These are phyloP conservation scores for Arachis hypogaea DNA, from an alignment of 306 rosid genomes.

Conservation along the genomic window DNA sequence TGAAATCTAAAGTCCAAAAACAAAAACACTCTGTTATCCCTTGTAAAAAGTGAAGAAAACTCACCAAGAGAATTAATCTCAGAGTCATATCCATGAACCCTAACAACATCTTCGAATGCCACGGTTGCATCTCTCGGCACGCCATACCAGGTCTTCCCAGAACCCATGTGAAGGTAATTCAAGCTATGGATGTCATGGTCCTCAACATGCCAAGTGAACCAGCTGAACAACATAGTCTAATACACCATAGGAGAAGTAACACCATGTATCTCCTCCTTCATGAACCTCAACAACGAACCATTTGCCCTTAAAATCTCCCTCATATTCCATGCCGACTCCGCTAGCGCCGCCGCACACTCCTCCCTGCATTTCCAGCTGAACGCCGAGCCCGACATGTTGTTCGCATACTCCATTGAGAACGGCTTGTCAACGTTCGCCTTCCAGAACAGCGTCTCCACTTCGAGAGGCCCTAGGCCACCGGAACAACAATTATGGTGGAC, in stretches of 20 bases:
- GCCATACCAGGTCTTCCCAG: slow-evolving; percentile 97
- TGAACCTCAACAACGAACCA: slow-evolving; percentile 88
- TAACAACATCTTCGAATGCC: slow-evolving; percentile 92
- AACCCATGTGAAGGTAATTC: slow-evolving; percentile 91
- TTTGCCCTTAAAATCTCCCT: slow-evolving; percentile 80
- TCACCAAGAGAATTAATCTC: slow-evolving; percentile 98
- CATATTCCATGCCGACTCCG: slow-evolving; percentile 97
- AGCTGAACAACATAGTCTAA: slow-evolving; percentile 93
- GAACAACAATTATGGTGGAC: not conserved
- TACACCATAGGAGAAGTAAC: slow-evolving; percentile 98
- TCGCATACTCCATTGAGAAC: slow-evolving; percentile 88
- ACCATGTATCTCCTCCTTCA: slow-evolving; percentile 99
- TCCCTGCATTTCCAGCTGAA: slow-evolving; percentile 60
- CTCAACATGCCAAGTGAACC: slow-evolving; percentile 99
- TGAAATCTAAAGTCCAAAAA: too few species aligned
- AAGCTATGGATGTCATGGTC: slow-evolving; percentile 97
- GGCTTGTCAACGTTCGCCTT: slow-evolving; percentile 93
- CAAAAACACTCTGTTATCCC: not conserved
- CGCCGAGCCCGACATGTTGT: slow-evolving; percentile 99
- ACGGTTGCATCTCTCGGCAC: slow-evolving; percentile 93
- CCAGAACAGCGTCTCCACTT: slow-evolving; percentile 86
- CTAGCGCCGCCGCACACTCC: slow-evolving; percentile 70
- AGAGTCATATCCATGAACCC: slow-evolving; percentile 92
- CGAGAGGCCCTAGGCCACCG: slow-evolving; percentile 53
- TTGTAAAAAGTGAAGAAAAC: slow-evolving; percentile 23